Base-by-base conservation (phyloP, 768 basidiomycete species). In the Suillus subalutaceus region DNA sequence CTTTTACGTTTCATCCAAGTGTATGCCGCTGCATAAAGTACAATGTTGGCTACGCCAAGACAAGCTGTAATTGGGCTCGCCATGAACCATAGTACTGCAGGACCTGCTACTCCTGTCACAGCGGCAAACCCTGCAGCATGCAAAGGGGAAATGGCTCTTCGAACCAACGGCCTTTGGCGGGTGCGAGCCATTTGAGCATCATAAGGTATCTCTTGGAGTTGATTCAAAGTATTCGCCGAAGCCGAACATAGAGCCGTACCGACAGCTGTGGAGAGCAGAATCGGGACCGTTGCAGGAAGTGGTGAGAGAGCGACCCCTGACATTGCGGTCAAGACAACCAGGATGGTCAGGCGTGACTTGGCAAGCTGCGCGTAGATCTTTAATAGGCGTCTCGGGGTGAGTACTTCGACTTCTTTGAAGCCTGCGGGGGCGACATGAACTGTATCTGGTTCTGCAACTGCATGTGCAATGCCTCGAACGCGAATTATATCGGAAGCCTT, bases 141-240 rank as follows among this genome's bases (percentile, higher is more conserved):
- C 16, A 91, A 75, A 0, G 96, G 92, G 2, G 88, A 88, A 68
- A 99, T 88, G n/a, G 90, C 89, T 40, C 90, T 82, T 20, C 93
- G 87, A 2, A 95, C 94, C 32, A 99, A 86, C 0, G 97, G 96
- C 20, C 97, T 83, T 63, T 84, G 89, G 38, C 96, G 87, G 0
- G 97, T 99, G 56, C 97, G 87, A 0, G 89, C 84, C 90, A 98
- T 99, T 75, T 99, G 97, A 0, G 97, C 96, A 73, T 99, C 97
- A 69, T 95, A 93, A 0, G 97, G 97, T 8, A 93, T 83, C 78
- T 99, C 97, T 72, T 96, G 91, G 4, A 99, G 81, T 76, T 99
- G 95, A 79, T 99, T 99, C 72, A 97, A 83, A 2, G 97, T 85
- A 74, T 98, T 98, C 37, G 97, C 97, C 0, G 96, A 93, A 3